Conservation (phyloP, 208 protist genomes). For the Polymyxa betae region DNA sequence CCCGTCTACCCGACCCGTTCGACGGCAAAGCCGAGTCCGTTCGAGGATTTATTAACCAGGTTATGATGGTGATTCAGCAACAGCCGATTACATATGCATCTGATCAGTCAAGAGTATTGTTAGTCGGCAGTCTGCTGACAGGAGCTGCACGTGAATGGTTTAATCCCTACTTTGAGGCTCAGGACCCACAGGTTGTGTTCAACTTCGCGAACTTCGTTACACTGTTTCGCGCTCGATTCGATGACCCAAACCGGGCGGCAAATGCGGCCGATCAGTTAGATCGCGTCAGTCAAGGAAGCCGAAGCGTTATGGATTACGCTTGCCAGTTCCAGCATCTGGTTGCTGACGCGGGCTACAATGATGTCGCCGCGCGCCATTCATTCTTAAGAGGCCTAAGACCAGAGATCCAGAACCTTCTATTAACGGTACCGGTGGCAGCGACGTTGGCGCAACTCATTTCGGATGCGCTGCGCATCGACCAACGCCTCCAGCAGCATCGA, state of each 20-base stretch:
- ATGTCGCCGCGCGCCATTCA: background rate
- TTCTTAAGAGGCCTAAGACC: background rate
- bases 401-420: constrained; percentile 21
- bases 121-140: background rate
- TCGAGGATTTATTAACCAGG: constrained; percentile 43
- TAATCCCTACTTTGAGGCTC: background rate
- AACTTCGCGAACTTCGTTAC: background rate
- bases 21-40: background rate
- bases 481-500: background rate
- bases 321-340: background rate
- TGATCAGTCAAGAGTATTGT: background rate
- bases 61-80: background rate
- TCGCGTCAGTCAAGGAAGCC: background rate
- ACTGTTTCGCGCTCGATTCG: background rate
- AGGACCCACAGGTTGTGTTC: background rate
- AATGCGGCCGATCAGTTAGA: background rate
- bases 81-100: constrained; percentile 14
- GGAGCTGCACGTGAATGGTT: background rate
- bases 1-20: background rate
- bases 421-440: constrained; percentile 22
- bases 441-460: background rate
- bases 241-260: constrained; percentile 3
- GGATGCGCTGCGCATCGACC: background rate
- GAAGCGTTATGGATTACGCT: background rate
- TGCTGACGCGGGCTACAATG: constrained; percentile 14